These are phyloP conservation scores for Cardamine occulta DNA, from an alignment of 345 rosid genomes.

Conservation along the genomic window DNA sequence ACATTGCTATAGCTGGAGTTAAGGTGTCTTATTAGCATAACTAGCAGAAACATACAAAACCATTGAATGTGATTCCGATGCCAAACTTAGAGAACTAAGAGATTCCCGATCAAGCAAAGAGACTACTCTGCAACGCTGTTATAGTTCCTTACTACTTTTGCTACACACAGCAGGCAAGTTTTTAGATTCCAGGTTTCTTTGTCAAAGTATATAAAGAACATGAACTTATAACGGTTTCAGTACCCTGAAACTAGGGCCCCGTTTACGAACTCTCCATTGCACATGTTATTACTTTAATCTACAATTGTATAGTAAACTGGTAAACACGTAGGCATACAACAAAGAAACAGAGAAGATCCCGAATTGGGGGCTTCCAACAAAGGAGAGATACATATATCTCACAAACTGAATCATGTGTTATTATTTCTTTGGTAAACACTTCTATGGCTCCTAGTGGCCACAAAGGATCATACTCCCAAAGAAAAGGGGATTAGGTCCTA, in stretches of 20 bases:
- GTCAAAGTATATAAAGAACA: slow-evolving; percentile 13
- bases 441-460: slow-evolving; percentile 23
- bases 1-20: background rate
- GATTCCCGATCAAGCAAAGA: background rate
- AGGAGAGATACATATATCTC: slow-evolving; percentile 31
- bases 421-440: slow-evolving; percentile 31
- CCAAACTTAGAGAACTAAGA: background rate
- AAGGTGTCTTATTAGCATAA: background rate
- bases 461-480: slow-evolving; percentile 33
- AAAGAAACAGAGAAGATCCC: slow-evolving; percentile 27
- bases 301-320: background rate
- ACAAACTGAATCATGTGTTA: slow-evolving; percentile 29
- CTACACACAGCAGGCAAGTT: background rate
- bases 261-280: background rate
- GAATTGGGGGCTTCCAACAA: slow-evolving; percentile 13
- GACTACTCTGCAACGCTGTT: background rate
- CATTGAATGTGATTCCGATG: background rate
- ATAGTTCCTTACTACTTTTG: background rate
- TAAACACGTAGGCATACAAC: slow-evolving; percentile 2
- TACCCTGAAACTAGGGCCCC: background rate
- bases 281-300: slow-evolving; percentile 23
- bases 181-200: background rate
- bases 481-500: slow-evolving; percentile 25
- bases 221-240: slow-evolving; percentile 22
- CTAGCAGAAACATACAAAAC: background rate